Evolutionary conservation across 192 early-diverging fungal species (phyloP).

Genomic region (Entophlyctis helioformis): DNA sequence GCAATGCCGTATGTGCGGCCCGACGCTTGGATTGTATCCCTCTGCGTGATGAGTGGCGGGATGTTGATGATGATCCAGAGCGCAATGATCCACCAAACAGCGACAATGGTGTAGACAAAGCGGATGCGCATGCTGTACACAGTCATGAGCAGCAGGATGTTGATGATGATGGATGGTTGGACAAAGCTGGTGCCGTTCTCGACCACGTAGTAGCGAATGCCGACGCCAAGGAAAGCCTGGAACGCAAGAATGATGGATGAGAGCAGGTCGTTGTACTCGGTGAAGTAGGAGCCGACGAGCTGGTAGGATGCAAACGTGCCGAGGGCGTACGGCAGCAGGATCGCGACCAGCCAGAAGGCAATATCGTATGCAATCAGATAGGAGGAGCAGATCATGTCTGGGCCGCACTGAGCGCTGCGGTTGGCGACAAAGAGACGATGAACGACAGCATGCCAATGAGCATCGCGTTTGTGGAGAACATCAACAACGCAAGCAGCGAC

Average conservation of each 20-base stretch:
- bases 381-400: constrained; percentile 16
- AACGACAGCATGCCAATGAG: background rate
- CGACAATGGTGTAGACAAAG: constrained; percentile 18
- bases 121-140: constrained; percentile 14
- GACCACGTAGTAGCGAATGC: constrained; percentile 16
- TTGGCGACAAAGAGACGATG: background rate
- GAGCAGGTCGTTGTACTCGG: constrained; percentile 10
- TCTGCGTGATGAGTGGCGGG: background rate
- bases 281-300: constrained; percentile 2
- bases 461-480: background rate
- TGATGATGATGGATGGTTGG: constrained; percentile 13
- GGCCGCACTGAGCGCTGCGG: constrained; percentile 16
- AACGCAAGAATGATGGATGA: constrained; percentile 8
- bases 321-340: constrained; percentile 15
- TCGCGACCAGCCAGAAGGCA: constrained; percentile 14
- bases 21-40: background rate
- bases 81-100: constrained; percentile 3
- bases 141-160: constrained; percentile 13
- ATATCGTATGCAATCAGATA: constrained; percentile 18
- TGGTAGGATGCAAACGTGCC: constrained; percentile 7
- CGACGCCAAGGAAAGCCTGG: constrained; percentile 8
- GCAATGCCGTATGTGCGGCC: constrained; percentile 2
- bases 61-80: constrained; percentile 4
- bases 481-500: background rate
- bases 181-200: constrained; percentile 14